phyloP scores from a whole-genome alignment of 257 asterid genomes.

The Nicotiana noctiflora region DNA sequence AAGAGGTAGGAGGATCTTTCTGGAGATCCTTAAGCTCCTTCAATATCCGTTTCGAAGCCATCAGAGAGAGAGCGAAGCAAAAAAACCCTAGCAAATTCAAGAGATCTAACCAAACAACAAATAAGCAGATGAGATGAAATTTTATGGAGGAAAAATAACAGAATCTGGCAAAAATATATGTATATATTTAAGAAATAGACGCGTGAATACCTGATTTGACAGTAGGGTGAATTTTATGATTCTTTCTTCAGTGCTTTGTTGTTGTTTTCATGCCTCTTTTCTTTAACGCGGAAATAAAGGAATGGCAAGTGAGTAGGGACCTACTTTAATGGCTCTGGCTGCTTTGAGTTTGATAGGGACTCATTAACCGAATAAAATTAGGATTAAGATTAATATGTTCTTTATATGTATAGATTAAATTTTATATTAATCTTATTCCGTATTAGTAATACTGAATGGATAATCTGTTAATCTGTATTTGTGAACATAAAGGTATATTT shows the following conservation, averaged over 20 bases:
- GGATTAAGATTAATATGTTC: too few relatives aligned
- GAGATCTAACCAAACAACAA: neutral
- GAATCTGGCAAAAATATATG: neutral
- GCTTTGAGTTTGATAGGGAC: neutral
- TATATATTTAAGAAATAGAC: neutral
- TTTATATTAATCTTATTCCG: too few relatives aligned
- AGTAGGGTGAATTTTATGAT: neutral
- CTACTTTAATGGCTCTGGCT: neutral
- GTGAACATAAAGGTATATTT: too few relatives aligned
- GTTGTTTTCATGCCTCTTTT: neutral
- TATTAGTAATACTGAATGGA: too few relatives aligned
- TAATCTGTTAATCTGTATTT: too few relatives aligned
- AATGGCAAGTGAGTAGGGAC: neutral
- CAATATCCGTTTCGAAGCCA: conserved; percentile 8
- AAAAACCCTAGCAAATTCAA: neutral
- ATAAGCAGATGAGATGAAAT: neutral
- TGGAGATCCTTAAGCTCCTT: conserved; percentile 9
- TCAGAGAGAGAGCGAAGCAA: neutral
- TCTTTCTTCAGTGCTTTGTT: neutral
- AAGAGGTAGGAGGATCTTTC: conserved; percentile 9
- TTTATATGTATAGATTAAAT: too few relatives aligned
- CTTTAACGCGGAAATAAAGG: neutral
- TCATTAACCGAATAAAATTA: neutral
- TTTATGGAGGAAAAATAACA: neutral
- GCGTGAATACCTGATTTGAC: neutral